A percentile compares a stretch with the other conserved stretches of the same genome.
Evolutionary conservation across 140 eudicot species (phyloP).

Genomic region (Stevia rebaudiana): DNA sequence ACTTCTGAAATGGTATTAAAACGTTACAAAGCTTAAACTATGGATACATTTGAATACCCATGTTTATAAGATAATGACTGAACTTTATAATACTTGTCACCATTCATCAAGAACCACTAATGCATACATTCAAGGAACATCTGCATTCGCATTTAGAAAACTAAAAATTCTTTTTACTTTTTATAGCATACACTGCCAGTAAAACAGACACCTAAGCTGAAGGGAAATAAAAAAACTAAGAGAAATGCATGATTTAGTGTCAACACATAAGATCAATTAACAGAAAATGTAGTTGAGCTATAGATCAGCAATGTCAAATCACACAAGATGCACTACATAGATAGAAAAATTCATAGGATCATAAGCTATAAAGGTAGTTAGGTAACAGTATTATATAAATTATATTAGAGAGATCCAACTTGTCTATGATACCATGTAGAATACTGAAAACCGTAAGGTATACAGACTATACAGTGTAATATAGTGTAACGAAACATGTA

Average conservation of each 20-base stretch:
- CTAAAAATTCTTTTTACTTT: neutral
- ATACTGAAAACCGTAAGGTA: too few species aligned
- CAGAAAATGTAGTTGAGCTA: slow-evolving; percentile 2
- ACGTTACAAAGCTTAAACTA: neutral
- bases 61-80: neutral
- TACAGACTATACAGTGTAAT: too few species aligned
- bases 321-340: slow-evolving; percentile 2
- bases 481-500: too few species aligned
- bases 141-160: neutral
- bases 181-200: neutral
- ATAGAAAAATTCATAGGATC: slow-evolving; percentile 11
- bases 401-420: too few species aligned
- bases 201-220: neutral
- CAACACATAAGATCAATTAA: slow-evolving; percentile 5
- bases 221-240: neutral
- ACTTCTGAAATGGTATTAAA: neutral
- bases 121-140: neutral
- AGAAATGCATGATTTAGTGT: neutral
- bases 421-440: too few species aligned
- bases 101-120: neutral
- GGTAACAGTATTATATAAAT: too few species aligned
- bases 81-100: neutral
- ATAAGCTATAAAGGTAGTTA: neutral
- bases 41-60: neutral
- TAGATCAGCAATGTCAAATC: slow-evolving; percentile 8